Percentiles rank a stretch among this genome's conserved stretches.
Evolutionary conservation across 768 basidiomycete species (phyloP).

Genomic region (Trametes sanguinea): DNA sequence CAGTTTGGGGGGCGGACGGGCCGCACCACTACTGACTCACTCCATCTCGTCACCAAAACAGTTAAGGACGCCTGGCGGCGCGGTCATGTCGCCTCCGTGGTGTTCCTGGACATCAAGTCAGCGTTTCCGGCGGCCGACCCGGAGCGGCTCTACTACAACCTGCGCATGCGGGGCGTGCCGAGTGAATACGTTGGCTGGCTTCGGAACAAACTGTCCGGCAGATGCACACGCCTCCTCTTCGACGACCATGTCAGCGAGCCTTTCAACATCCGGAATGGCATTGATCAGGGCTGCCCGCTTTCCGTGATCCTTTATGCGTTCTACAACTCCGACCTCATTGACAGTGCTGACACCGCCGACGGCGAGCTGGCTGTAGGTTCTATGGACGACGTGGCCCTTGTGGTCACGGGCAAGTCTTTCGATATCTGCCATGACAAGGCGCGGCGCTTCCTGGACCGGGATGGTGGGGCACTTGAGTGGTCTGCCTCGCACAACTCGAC

Average conservation of each 20-base stretch:
- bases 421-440: too few species aligned
- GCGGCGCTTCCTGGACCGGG: too few species aligned
- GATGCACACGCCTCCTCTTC: conserved; percentile 25
- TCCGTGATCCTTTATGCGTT: conserved; percentile 35
- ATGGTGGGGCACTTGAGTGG: too few species aligned
- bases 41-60: too few species aligned
- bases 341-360: conserved; percentile 12
- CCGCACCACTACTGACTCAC: too few species aligned
- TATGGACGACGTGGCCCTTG: conserved; percentile 25
- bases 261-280: conserved; percentile 28
- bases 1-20: too few species aligned
- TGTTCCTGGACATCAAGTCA: conserved; percentile 37
- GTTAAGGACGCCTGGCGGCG: too few species aligned
- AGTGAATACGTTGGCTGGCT: conserved; percentile 21
- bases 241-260: conserved; percentile 27
- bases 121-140: conserved; percentile 29
- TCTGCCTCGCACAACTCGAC: conserved; percentile 28
- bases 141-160: conserved; percentile 17
- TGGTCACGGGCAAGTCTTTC: conserved; percentile 8
- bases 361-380: conserved; percentile 13
- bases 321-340: conserved; percentile 33
- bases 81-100: conserved; percentile 30
- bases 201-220: conserved; percentile 17
- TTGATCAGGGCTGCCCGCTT: conserved; percentile 36
- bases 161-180: conserved; percentile 16